phyloP scores from a whole-genome alignment of 441 rosid species.

The Pelargonium citronellum region DNA sequence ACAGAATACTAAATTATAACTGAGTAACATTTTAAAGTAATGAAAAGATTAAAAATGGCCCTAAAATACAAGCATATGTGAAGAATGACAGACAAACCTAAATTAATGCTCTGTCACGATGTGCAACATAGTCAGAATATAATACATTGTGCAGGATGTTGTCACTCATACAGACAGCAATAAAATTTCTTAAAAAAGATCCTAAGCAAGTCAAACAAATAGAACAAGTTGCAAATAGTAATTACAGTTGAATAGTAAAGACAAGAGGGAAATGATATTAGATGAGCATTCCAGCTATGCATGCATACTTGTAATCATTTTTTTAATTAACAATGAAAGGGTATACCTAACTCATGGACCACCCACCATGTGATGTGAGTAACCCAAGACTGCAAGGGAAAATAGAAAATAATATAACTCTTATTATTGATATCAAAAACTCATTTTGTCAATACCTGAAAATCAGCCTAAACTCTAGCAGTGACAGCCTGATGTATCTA shows the following conservation, averaged over 20 bases:
- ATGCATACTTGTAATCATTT: conserved; percentile 7
- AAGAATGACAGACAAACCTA: conserved; percentile 1
- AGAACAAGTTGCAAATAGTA: conserved; percentile 5
- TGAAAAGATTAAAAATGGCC: background rate
- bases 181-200: background rate
- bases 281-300: conserved; percentile 9
- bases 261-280: background rate
- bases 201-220: background rate
- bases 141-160: conserved; percentile 4
- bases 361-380: conserved; percentile 5
- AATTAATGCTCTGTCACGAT: background rate
- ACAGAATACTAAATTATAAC: background rate
- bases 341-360: background rate
- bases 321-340: conserved; percentile 1
- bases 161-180: background rate
- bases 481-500: background rate
- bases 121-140: background rate
- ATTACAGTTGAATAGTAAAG: background rate
- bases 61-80: background rate
- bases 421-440: background rate
- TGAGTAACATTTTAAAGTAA: background rate
- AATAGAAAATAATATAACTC: background rate
- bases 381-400: background rate
- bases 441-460: conserved; percentile 7
- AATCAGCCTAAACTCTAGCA: conserved; percentile 4